phyloP scores from a whole-genome alignment of 2,329 filamentous ascomycete genomes.

The Fusarium tricinctum region DNA sequence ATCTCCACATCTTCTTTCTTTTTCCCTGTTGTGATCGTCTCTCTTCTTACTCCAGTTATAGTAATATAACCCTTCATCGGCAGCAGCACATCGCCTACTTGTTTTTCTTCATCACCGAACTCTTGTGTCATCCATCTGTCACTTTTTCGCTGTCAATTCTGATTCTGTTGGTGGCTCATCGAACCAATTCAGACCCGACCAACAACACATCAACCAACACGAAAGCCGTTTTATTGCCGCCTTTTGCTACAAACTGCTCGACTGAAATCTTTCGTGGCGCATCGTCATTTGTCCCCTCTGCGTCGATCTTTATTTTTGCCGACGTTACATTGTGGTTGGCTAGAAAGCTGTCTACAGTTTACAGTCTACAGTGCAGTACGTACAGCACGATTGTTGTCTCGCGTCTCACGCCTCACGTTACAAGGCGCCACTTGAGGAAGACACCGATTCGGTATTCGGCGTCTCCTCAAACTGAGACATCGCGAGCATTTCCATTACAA shows the following conservation, averaged over 20 bases:
- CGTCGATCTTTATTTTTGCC: conserved; percentile 7
- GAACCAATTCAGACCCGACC: conserved; percentile 1
- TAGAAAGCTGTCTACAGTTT: neutral
- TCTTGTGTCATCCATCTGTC: neutral
- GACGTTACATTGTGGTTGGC: conserved; percentile 34
- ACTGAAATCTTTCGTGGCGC: neutral
- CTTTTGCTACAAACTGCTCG: neutral
- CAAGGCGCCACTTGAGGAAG: conserved; percentile 33
- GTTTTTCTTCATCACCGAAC: neutral
- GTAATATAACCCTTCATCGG: neutral
- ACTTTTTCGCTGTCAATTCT: neutral
- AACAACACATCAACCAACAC: conserved; percentile 4
- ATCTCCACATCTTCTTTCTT: neutral
- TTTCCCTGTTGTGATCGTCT: neutral
- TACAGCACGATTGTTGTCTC: conserved; percentile 3
- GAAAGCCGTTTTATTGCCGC: neutral
- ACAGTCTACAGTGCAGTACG: too few species aligned
- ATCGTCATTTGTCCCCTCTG: neutral
- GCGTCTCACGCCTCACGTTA: conserved; percentile 20
- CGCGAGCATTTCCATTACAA: conserved; percentile 7
- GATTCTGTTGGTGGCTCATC: conserved; percentile 8
- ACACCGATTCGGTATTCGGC: conserved; percentile 18
- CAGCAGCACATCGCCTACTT: neutral
- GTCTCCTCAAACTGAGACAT: conserved; percentile 22
- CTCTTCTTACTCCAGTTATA: neutral